Conservation (phyloP, 805 yeast genomes). For the Suhomyces sp. region DNA sequence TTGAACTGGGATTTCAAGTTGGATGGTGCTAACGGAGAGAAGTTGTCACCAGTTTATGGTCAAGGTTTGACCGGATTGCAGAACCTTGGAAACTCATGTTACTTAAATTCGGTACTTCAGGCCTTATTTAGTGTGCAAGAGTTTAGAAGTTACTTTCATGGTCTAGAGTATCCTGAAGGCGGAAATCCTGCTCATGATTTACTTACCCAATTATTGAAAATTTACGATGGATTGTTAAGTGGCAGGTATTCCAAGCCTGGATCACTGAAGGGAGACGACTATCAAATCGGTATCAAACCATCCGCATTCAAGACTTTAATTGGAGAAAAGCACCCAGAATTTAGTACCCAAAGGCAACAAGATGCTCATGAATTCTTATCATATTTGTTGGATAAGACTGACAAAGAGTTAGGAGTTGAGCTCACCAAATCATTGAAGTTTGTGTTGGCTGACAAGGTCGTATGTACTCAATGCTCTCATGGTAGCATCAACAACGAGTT, state of each 20-base stretch:
- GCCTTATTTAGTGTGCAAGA: slow-evolving; percentile 51
- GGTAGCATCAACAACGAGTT: slow-evolving; percentile 58
- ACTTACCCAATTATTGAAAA: slow-evolving; percentile 71
- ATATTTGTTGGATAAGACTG: slow-evolving; percentile 64
- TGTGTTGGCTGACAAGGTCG: slow-evolving; percentile 60
- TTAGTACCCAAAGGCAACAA: slow-evolving; percentile 84
- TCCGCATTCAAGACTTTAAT: slow-evolving; percentile 70
- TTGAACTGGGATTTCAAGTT: slow-evolving; percentile 89
- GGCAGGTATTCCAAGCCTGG: slow-evolving; percentile 72
- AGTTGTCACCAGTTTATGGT: slow-evolving; percentile 67
- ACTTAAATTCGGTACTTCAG: slow-evolving; percentile 79
- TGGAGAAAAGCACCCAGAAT: slow-evolving; percentile 79
- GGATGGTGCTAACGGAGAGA: slow-evolving; percentile 68
- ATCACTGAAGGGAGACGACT: slow-evolving; percentile 41
- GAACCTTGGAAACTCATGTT: slow-evolving; percentile 92
- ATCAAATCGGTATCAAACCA: slow-evolving; percentile 78
- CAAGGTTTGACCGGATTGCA: slow-evolving; percentile 78
- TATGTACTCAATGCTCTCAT: slow-evolving; percentile 55
- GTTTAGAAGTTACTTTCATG: slow-evolving; percentile 40
- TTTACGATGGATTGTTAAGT: slow-evolving; percentile 74
- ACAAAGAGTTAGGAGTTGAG: slow-evolving; percentile 39
- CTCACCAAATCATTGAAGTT: slow-evolving; percentile 66
- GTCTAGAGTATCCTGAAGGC: slow-evolving; percentile 27
- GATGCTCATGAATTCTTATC: slow-evolving; percentile 90
- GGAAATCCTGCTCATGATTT: slow-evolving; percentile 63